These are phyloP conservation scores for Albifimbria verrucaria DNA, from an alignment of 2,329 filamentous ascomycete genomes.

Conservation along the genomic window DNA sequence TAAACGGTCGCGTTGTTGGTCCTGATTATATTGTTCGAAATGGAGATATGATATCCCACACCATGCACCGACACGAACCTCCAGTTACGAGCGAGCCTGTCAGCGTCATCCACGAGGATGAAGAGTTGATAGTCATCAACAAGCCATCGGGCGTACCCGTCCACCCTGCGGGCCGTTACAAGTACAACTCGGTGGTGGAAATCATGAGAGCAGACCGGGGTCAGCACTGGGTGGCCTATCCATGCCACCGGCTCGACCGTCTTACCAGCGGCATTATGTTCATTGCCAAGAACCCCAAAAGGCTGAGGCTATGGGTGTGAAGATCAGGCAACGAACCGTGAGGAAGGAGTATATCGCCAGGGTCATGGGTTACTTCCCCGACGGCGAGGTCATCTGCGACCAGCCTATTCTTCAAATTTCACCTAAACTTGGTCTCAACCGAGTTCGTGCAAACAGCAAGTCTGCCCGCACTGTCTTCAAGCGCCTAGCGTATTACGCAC, in stretches of 20 bases:
- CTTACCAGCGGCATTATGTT: conserved; percentile 98
- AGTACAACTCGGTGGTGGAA: conserved; percentile 91
- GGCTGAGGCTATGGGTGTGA: conserved; percentile 70
- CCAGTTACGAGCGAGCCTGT: conserved; percentile 82
- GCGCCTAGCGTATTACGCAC: conserved; percentile 85
- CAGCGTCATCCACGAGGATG: conserved; percentile 82
- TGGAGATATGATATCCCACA: conserved; percentile 88
- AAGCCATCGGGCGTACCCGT: conserved; percentile 95
- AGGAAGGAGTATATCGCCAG: conserved; percentile 94
- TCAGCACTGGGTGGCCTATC: conserved; percentile 51
- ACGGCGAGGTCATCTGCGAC: conserved; percentile 86
- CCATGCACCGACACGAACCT: conserved; percentile 91
- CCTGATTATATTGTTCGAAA: conserved; percentile 75
- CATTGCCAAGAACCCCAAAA: conserved; percentile 82
- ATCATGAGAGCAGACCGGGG: conserved; percentile 80
- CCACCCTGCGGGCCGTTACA: conserved; percentile 91
- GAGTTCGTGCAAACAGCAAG: conserved; percentile 92
- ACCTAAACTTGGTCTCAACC: conserved; percentile 89
- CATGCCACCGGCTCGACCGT: conserved; percentile 91
- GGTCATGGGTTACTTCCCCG: conserved; percentile 87
- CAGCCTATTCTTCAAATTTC: conserved; percentile 93
- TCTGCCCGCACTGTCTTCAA: conserved; percentile 88
- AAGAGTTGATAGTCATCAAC: conserved; percentile 93
- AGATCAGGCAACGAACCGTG: conserved; percentile 78
- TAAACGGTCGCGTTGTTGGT: conserved; percentile 72